Percentiles rank a stretch among this genome's conserved stretches.
Conservation (phyloP, 306 rosid genomes). For the Cyclanthera cordifolia region DNA sequence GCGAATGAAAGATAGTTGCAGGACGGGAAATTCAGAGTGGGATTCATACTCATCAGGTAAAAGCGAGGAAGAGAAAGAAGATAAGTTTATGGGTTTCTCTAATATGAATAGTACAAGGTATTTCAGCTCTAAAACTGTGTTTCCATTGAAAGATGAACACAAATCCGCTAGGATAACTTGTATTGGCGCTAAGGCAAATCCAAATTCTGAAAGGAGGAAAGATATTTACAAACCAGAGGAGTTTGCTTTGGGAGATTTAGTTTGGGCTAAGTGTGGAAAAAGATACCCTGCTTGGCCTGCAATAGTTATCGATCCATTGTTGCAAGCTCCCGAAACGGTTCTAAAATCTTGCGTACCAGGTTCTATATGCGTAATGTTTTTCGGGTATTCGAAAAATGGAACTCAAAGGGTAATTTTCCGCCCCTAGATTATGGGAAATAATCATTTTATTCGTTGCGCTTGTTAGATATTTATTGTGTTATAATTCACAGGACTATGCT, state of each 20-base stretch:
- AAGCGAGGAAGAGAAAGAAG: conserved; percentile 23
- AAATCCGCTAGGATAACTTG: conserved; percentile 32
- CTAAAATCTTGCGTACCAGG: conserved; percentile 55
- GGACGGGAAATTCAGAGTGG: conserved; percentile 24
- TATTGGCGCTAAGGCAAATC: conserved; percentile 22
- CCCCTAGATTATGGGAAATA: neutral
- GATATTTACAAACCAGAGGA: conserved; percentile 63
- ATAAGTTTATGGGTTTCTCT: conserved; percentile 12
- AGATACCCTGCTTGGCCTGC: conserved; percentile 96
- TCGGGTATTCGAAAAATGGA: conserved; percentile 80
- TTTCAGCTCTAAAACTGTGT: conserved; percentile 21
- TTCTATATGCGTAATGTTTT: conserved; percentile 85
- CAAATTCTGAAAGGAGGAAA: conserved; percentile 33
- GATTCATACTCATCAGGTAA: conserved; percentile 14
- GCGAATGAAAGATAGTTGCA: conserved; percentile 19
- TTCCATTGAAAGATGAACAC: conserved; percentile 17
- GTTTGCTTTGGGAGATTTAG: conserved; percentile 79
- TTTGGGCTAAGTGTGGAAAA: conserved; percentile 96
- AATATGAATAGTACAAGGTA: conserved; percentile 15
- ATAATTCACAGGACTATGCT: conserved; percentile 68
- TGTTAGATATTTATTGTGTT: conserved; percentile 9
- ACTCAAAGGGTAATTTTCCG: conserved; percentile 51
- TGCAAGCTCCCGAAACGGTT: conserved; percentile 72
- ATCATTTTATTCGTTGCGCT: conserved; percentile 2
- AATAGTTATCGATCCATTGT: conserved; percentile 77